A percentile compares a stretch with the other conserved stretches of the same genome.
Evolutionary conservation across 2,329 filamentous ascomycete genomes (phyloP).

Genomic region (Calonectria montana): DNA sequence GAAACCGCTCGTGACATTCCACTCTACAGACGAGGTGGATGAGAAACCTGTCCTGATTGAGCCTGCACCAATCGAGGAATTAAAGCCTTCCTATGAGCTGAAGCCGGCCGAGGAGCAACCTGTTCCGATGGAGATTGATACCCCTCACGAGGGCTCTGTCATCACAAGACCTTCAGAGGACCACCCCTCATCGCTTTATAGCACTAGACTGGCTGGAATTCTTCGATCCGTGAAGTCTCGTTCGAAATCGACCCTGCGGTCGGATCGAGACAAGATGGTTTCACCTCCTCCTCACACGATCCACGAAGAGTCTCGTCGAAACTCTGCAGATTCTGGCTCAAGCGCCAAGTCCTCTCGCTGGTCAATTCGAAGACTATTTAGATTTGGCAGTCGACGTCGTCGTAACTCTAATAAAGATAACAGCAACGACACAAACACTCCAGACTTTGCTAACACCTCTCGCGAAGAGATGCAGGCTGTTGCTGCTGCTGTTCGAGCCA

Average conservation of each 20-base stretch:
- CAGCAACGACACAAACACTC: conserved; percentile 58
- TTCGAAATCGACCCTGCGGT: conserved; percentile 61
- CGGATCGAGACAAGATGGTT: conserved; percentile 52
- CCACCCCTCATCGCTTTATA: conserved; percentile 37
- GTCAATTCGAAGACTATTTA: conserved; percentile 81
- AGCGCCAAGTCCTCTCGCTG: conserved; percentile 57
- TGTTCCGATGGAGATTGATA: conserved; percentile 37
- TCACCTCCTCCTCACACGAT: conserved; percentile 52
- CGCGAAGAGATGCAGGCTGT: conserved; percentile 80
- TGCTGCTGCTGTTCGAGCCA: conserved; percentile 41
- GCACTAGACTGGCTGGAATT: conserved; percentile 50
- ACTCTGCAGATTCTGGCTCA: conserved; percentile 68
- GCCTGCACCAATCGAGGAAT: conserved; percentile 13
- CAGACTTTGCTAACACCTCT: conserved; percentile 93
- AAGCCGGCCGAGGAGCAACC: conserved; percentile 25
- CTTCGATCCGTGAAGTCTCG: conserved; percentile 59
- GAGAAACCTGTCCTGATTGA: background rate
- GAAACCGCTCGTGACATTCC: conserved; percentile 44
- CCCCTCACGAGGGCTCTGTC: conserved; percentile 35
- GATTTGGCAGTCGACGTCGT: conserved; percentile 69
- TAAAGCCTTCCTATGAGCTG: background rate
- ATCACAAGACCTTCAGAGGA: conserved; percentile 37
- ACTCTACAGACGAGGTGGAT: conserved; percentile 43
- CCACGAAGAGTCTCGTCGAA: conserved; percentile 63
- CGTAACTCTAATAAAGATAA: conserved; percentile 25